These are phyloP conservation scores for Metschnikowia vanudenii DNA, from an alignment of 805 yeast species.

Conservation along the genomic window DNA sequence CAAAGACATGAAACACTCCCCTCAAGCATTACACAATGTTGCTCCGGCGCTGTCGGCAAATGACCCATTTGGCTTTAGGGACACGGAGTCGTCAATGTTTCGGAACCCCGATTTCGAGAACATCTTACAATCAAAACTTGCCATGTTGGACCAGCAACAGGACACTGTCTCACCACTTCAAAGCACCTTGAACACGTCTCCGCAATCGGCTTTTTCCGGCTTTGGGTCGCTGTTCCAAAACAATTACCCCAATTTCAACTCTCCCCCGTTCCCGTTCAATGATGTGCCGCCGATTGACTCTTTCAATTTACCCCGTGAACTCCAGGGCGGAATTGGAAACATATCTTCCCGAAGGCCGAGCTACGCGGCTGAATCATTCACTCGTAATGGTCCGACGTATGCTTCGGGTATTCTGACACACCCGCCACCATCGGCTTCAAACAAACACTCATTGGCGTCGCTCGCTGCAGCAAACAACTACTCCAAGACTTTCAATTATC, in stretches of 20 bases:
- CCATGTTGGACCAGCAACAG: slow-evolving; percentile 8
- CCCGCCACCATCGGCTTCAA: slow-evolving; percentile 2
- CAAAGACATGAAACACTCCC: background rate
- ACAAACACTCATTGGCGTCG: slow-evolving; percentile 24
- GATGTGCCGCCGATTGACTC: slow-evolving; percentile 22
- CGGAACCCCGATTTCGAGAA: slow-evolving; percentile 7
- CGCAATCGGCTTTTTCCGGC: background rate
- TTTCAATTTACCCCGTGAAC: slow-evolving; percentile 53
- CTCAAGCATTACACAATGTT: background rate
- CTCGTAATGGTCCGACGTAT: slow-evolving; percentile 26
- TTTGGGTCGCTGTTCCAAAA: background rate
- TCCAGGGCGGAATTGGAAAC: slow-evolving; percentile 63
- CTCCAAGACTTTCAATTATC: slow-evolving; percentile 18
- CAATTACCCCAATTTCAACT: background rate
- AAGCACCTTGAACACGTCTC: background rate
- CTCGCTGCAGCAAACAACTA: slow-evolving; percentile 32
- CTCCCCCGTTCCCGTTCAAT: background rate
- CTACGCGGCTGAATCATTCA: slow-evolving; percentile 65
- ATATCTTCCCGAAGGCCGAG: slow-evolving; percentile 71
- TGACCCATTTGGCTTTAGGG: background rate
- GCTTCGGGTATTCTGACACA: background rate
- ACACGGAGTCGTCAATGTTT: slow-evolving; percentile 1
- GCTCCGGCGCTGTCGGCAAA: background rate
- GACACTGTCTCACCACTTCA: slow-evolving; percentile 8
- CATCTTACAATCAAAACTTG: slow-evolving; percentile 10